Evolutionary conservation across 345 rosid species (phyloP), one percentile per base, ranked within the genome.

Genomic region (Arabidopsis arenosa): DNA sequence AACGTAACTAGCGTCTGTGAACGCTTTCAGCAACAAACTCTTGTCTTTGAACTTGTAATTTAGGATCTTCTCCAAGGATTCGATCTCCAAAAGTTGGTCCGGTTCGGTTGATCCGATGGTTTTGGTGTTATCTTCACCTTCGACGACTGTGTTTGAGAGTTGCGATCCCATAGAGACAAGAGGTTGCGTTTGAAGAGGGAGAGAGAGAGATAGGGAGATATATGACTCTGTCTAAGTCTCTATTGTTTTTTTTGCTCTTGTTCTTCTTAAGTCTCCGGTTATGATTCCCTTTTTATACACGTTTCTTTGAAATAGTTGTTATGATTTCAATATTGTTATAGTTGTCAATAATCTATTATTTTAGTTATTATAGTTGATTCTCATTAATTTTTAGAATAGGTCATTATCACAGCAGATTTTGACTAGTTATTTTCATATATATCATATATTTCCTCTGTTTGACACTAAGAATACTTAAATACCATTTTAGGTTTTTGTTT

Each of bases 11-110:
- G 58, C 12, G 26, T 88, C 81, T 2, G 93, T 88, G 48, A 92
- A 81, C 47, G 93, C 97, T 76, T 87, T 81, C 43, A 77, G 81
- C 36, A 92, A 49, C 52, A 88, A 66, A 6, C 4, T 23, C 79
- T 61, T 83, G 78, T 86, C 26, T 2, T 68, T 66, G 53, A 92
- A 92, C n/a, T 72, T 4, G 74, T 92, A 87, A 0, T 77, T 75
- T 11, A 89, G 23, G 39, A 85, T 84, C 63, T 44, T 74, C 63
- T 92, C 95, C 44, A 86, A 79, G 6, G 13, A 79, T 0, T 82
- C 74, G 0, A 86, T 74, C 11, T 74, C 67, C 9, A 80, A 80
- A 45, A 49, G 30, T 11, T 65, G 37, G 4, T 60, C 36, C 4
- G 5, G 47, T 11, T 65, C 30, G 8, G 63, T 47, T 23, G 64